Evolutionary conservation across 169 alveolate genomes (phyloP), one percentile per base, ranked within the genome.

Genomic region (Cryptosporidium tyzzeri): DNA sequence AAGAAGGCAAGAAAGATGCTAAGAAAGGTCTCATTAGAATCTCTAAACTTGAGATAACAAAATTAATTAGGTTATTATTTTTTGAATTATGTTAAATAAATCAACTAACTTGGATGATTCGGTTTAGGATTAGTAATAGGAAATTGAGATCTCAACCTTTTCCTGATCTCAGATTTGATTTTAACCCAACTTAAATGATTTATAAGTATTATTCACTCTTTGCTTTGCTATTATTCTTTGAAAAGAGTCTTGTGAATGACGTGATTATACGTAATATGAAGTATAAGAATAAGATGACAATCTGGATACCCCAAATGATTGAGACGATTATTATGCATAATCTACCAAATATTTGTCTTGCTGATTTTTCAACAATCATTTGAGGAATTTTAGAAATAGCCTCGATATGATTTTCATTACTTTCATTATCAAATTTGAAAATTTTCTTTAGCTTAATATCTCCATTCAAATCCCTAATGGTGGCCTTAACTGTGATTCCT

Each of bases 1-100:
- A 80, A 62, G 16, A 80, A 80, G 65, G 89, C 89, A 26, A 80
- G 89, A 65, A 80, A 29, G 55, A 62, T 80, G 75, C 53, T 80
- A 4, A 80, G 89, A 59, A 80, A 59, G 12, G 74, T 80, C 10
- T 80, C 89, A 26, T 48, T 65, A 26, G 89, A 80, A 37, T 61
- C 75, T 62, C 23, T 80, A 44, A 80, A 80, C 55, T 44, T 45
- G 53, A 37, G 8, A 55, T 55, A 26, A 55, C 35, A 55, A 3
- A 23, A 55, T 55, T 55, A 55, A 55, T 8, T 41, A 41, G 48
- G 48, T 14, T 55, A 3, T 26, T 55, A 55, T 26, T 21, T 55
- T 26, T 55, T n/a, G 18, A 55, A n/a, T 55, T 21, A 9, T 26
- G 23, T 48, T 48, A 14, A 48, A 14, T 0, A 48, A 48, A 45